Evolutionary conservation across 306 rosid species (phyloP).

Genomic region (Castanea crenata): DNA sequence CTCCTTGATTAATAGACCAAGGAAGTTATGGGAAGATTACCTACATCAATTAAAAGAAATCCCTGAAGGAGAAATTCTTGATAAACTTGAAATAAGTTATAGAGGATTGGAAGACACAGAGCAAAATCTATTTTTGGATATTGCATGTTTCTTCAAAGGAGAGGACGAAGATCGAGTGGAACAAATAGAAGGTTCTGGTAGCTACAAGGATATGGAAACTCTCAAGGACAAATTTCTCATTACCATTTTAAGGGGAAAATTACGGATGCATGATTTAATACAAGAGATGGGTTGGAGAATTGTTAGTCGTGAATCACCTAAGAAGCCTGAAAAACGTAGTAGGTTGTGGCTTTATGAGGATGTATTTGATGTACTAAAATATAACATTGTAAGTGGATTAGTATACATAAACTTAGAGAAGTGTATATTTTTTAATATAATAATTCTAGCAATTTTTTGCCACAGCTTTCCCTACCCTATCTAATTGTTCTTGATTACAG

Average conservation of each 20-base stretch:
- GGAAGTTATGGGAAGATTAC: conserved; percentile 14
- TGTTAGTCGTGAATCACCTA: conserved; percentile 7
- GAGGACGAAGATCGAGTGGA: conserved; percentile 8
- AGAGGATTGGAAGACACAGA: conserved; percentile 3
- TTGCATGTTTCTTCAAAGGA: conserved; percentile 29
- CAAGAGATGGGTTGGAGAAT: conserved; percentile 23
- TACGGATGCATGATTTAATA: conserved; percentile 23
- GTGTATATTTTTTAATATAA: neutral
- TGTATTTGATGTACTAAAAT: neutral
- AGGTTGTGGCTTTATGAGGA: conserved; percentile 5
- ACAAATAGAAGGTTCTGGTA: neutral
- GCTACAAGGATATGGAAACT: neutral
- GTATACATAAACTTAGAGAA: neutral
- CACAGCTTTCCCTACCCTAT: neutral
- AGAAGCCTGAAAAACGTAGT: neutral
- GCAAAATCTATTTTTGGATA: conserved; percentile 18
- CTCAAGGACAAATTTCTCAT: conserved; percentile 22
- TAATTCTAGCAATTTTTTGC: neutral
- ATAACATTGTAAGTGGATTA: neutral
- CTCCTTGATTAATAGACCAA: neutral
- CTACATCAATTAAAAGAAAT: neutral
- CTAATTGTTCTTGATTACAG: neutral
- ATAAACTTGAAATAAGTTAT: conserved; percentile 13
- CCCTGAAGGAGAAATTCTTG: neutral
- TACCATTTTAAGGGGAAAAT: neutral